Evolutionary conservation across 495 filamentous ascomycete species (phyloP).

Genomic region (Aspergillus saccharolyticus): DNA sequence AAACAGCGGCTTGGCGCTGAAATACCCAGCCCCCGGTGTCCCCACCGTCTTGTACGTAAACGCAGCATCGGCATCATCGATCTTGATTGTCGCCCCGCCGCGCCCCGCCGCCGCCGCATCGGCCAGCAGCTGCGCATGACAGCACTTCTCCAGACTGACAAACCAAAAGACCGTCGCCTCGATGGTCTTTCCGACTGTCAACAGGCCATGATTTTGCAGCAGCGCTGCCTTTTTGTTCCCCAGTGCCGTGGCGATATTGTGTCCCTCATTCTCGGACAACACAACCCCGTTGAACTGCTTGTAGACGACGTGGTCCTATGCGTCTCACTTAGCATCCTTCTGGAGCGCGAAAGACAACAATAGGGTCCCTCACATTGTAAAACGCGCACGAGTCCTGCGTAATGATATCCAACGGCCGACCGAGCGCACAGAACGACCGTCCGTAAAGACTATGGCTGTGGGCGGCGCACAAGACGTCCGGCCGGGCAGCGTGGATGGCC

Average conservation of each 20-base stretch:
- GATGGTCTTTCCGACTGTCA: slow-evolving; percentile 52
- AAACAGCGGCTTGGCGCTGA: slow-evolving; percentile 68
- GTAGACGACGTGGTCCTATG: slow-evolving; percentile 59
- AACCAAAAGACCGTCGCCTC: slow-evolving; percentile 71
- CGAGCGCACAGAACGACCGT: slow-evolving; percentile 61
- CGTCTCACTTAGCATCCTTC: neutral
- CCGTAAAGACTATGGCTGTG: slow-evolving; percentile 72
- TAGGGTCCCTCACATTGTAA: slow-evolving; percentile 40
- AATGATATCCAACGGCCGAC: slow-evolving; percentile 63
- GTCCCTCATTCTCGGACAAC: slow-evolving; percentile 63
- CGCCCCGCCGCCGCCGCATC: slow-evolving; percentile 67
- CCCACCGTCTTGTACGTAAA: slow-evolving; percentile 67
- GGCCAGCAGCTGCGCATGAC: slow-evolving; percentile 68
- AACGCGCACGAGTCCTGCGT: slow-evolving; percentile 70
- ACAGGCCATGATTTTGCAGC: slow-evolving; percentile 64
- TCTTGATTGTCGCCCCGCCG: slow-evolving; percentile 60
- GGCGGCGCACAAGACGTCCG: slow-evolving; percentile 67
- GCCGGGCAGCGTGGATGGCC: slow-evolving; percentile 63
- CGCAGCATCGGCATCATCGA: slow-evolving; percentile 61
- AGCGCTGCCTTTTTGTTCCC: slow-evolving; percentile 66
- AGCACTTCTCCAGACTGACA: slow-evolving; percentile 67
- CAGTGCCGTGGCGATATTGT: slow-evolving; percentile 58
- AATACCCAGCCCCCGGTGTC: slow-evolving; percentile 58
- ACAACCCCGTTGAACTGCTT: slow-evolving; percentile 68
- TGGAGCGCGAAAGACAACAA: neutral